Evolutionary conservation across 192 early-diverging fungal genomes (phyloP).

Genomic region (Coemansia asiatica): DNA sequence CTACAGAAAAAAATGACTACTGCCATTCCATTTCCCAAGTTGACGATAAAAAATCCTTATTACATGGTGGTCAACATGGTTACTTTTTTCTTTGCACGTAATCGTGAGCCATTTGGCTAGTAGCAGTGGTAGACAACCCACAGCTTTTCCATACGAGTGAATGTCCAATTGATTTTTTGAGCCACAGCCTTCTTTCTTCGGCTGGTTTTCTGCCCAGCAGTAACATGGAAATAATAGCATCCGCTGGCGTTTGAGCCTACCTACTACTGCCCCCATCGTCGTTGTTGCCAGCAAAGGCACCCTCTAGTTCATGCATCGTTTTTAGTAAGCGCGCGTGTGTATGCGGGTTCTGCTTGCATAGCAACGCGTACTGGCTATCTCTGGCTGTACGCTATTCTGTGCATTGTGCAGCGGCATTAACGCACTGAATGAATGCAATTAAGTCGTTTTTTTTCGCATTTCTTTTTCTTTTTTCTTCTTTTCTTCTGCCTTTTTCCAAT

Average conservation of each 20-base stretch:
- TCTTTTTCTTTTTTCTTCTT: too few species aligned
- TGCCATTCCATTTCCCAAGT: not conserved
- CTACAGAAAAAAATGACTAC: not conserved
- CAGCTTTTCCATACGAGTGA: not conserved
- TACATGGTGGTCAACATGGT: not conserved
- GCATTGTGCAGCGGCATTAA: not conserved
- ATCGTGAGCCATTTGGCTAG: not conserved
- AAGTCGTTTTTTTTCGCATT: too few species aligned
- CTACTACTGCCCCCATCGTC: not conserved
- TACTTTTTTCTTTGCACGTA: not conserved
- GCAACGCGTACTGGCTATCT: too few species aligned
- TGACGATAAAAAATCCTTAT: not conserved
- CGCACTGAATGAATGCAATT: not conserved
- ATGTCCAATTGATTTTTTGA: not conserved
- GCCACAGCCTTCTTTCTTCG: not conserved
- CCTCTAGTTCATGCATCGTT: not conserved
- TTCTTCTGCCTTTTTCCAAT: too few species aligned
- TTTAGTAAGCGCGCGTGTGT: too few species aligned
- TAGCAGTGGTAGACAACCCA: not conserved
- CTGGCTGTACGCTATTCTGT: too few species aligned
- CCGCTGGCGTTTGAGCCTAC: not conserved
- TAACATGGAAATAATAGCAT: not conserved
- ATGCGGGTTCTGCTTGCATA: too few species aligned
- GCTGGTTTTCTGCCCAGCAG: slow-evolving; percentile 1
- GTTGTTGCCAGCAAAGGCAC: not conserved